phyloP scores from a whole-genome alignment of 2,329 filamentous ascomycete species.

The Neofusicoccum ribis region DNA sequence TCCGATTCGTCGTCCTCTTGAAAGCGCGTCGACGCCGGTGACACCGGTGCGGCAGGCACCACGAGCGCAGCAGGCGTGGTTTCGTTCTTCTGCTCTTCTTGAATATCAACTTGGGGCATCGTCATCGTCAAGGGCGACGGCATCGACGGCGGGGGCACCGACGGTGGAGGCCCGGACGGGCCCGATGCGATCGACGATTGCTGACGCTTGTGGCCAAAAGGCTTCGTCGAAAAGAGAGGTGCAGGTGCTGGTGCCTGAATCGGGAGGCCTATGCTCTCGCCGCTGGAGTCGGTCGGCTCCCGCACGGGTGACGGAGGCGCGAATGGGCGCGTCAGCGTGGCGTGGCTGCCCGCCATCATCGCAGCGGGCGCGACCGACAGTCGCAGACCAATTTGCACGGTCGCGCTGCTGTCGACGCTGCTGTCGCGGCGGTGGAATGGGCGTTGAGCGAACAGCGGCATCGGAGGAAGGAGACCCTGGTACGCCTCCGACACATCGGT shows the following conservation, averaged over 20 bases:
- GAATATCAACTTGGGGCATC: too few species aligned
- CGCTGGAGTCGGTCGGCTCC: slow-evolving; percentile 30
- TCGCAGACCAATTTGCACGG: slow-evolving; percentile 70
- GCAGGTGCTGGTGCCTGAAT: not conserved
- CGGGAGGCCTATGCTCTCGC: slow-evolving; percentile 25
- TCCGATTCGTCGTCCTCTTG: not conserved
- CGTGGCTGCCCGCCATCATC: slow-evolving; percentile 35
- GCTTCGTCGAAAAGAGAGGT: not conserved
- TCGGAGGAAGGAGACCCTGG: slow-evolving; percentile 23
- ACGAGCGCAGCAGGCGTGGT: not conserved
- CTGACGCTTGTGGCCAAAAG: not conserved
- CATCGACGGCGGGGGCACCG: not conserved
- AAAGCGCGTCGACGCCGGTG: slow-evolving; percentile 7
- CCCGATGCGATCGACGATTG: not conserved
- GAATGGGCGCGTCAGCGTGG: slow-evolving; percentile 24
- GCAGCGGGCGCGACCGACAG: slow-evolving; percentile 54
- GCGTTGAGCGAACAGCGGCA: slow-evolving; percentile 44
- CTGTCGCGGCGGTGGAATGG: slow-evolving; percentile 55
- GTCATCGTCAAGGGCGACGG: not conserved
- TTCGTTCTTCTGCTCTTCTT: not conserved
- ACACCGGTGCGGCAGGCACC: not conserved
- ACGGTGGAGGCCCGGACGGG: not conserved
- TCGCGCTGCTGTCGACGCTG: slow-evolving; percentile 65
- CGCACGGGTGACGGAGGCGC: slow-evolving; percentile 18
- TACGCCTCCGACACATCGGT: slow-evolving; percentile 38